phyloP scores from a whole-genome alignment of 139 green algal species.

The Micractinium sp. region DNA sequence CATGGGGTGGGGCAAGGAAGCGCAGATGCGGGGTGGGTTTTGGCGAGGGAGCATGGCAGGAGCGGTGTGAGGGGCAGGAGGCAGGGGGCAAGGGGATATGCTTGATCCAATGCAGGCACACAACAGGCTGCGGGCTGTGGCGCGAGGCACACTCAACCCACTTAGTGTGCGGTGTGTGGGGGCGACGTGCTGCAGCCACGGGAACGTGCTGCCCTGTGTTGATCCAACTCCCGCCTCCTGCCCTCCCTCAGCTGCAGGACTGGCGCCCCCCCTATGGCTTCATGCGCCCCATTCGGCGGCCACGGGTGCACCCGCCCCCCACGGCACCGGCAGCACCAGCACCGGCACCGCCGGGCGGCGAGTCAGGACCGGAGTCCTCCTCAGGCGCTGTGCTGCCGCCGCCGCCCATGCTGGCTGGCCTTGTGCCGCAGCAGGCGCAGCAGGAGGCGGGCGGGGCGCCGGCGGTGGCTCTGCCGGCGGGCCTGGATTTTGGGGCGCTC shows the following conservation, averaged over 20 bases:
- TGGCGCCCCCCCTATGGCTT: constrained; percentile 5
- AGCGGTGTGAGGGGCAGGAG: background rate
- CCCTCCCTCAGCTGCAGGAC: background rate
- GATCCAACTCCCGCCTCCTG: background rate
- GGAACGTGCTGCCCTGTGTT: too few relatives aligned
- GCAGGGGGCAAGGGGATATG: background rate
- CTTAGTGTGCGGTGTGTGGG: too few relatives aligned
- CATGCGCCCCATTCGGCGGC: background rate
- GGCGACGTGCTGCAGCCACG: background rate
- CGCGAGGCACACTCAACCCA: background rate
- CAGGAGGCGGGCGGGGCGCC: background rate
- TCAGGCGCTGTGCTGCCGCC: background rate
- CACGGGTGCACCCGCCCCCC: background rate
- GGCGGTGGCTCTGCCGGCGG: constrained; percentile 10
- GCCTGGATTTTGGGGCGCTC: constrained; percentile 33
- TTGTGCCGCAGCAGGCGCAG: background rate
- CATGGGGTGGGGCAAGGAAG: too few relatives aligned
- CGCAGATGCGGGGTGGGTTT: too few relatives aligned
- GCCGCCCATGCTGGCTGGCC: background rate
- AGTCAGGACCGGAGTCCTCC: background rate
- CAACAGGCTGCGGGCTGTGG: background rate
- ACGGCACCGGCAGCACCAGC: background rate
- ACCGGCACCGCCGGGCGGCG: background rate
- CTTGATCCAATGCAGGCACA: background rate
- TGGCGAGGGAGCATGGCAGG: background rate